Conservation (phyloP, 2,329 filamentous ascomycete genomes). For the Rhinocladiella mackenziei region DNA sequence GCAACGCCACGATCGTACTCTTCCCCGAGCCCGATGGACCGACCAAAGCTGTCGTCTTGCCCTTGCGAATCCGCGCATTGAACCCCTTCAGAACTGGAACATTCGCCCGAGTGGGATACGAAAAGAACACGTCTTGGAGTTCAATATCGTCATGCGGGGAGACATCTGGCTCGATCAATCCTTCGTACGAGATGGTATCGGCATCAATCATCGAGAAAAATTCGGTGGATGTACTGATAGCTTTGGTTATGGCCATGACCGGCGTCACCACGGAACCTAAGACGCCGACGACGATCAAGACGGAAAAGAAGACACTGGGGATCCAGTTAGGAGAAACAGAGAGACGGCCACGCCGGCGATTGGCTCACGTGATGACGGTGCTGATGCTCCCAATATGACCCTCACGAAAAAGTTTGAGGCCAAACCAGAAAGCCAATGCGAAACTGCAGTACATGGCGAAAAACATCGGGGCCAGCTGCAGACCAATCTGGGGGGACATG, state of each 20-base stretch:
- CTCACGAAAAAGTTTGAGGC: constrained; percentile 35
- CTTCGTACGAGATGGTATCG: constrained; percentile 48
- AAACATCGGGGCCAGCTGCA: constrained; percentile 36
- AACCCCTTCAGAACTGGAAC: constrained; percentile 37
- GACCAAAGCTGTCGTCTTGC: constrained; percentile 44
- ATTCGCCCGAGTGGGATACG: constrained; percentile 56
- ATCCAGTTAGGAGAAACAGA: constrained; percentile 5
- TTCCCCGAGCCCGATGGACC: constrained; percentile 46
- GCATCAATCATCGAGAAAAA: constrained; percentile 71
- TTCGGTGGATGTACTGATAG: constrained; percentile 83
- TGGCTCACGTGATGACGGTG: constrained; percentile 37
- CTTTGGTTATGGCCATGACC: constrained; percentile 44
- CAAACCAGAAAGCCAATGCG: constrained; percentile 39
- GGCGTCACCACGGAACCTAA: constrained; percentile 36
- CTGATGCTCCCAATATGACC: constrained; percentile 36
- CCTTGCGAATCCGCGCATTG: constrained; percentile 34
- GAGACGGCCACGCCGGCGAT: background rate
- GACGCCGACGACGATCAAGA: constrained; percentile 43
- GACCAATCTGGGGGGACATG: constrained; percentile 32
- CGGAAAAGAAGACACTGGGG: constrained; percentile 37
- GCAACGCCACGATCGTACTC: constrained; percentile 43
- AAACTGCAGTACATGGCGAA: constrained; percentile 39
- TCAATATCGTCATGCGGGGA: constrained; percentile 66
- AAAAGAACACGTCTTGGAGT: constrained; percentile 64
- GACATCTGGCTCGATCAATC: constrained; percentile 36